Evolutionary conservation across 2,329 filamentous ascomycete genomes (phyloP).

Genomic region (Pseudogymnoascus sp.): DNA sequence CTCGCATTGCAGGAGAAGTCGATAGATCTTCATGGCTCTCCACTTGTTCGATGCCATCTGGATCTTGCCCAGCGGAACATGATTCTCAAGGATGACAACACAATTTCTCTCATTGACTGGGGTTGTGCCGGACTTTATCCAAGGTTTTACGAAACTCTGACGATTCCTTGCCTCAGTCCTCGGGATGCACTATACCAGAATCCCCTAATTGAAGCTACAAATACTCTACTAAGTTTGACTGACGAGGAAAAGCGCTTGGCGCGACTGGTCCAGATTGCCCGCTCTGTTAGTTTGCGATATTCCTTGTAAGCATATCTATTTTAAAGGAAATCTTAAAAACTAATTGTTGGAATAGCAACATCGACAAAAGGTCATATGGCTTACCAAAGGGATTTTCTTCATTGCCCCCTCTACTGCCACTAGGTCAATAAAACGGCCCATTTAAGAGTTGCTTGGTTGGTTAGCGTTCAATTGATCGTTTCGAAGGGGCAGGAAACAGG

Average conservation of each 20-base stretch:
- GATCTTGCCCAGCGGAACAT: constrained; percentile 24
- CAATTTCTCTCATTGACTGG: constrained; percentile 24
- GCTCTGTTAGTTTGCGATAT: constrained; percentile 15
- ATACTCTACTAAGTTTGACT: constrained; percentile 16
- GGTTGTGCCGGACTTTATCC: constrained; percentile 22
- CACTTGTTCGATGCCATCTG: constrained; percentile 24
- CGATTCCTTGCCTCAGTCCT: constrained; percentile 17
- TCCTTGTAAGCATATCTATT: neutral
- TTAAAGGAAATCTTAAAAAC: neutral
- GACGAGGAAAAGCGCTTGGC: constrained; percentile 21
- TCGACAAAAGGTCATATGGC: neutral
- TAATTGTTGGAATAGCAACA: neutral
- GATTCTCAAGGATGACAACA: constrained; percentile 21
- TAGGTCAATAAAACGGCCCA: neutral
- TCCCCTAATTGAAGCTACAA: constrained; percentile 13
- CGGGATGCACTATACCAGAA: constrained; percentile 18
- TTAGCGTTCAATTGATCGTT: neutral
- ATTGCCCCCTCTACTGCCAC: neutral
- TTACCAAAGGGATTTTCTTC: neutral
- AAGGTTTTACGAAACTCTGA: constrained; percentile 21
- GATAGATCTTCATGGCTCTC: constrained; percentile 19
- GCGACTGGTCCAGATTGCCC: constrained; percentile 17
- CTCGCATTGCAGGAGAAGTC: neutral
- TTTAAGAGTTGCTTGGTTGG: neutral
- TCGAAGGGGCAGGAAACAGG: neutral